These are phyloP conservation scores for Zoysia japonica DNA, from an alignment of 176 grass and related monocot genomes.

Conservation along the genomic window DNA sequence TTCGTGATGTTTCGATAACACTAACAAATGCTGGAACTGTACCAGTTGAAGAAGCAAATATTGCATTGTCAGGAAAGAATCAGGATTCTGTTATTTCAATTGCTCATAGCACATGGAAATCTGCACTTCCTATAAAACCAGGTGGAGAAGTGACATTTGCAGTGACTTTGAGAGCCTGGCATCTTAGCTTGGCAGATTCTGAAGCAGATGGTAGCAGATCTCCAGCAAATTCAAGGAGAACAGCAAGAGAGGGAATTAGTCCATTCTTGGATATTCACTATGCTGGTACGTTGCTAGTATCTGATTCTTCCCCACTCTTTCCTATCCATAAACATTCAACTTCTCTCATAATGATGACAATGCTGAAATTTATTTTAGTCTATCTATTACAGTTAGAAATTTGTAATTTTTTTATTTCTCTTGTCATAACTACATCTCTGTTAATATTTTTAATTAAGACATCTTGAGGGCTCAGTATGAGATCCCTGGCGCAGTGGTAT, in stretches of 20 bases:
- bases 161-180: slow-evolving; percentile 93
- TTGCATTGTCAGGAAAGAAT: slow-evolving; percentile 92
- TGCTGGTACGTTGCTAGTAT: slow-evolving; percentile 66
- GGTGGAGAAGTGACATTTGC: slow-evolving; percentile 90
- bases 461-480: too few relatives aligned
- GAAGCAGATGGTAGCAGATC: slow-evolving; percentile 75
- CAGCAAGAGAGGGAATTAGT: slow-evolving; percentile 80
- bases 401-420: neutral
- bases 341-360: slow-evolving; percentile 7
- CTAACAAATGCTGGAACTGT: slow-evolving; percentile 95
- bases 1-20: slow-evolving; percentile 83
- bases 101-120: slow-evolving; percentile 69
- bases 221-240: slow-evolving; percentile 64
- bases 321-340: slow-evolving; percentile 17
- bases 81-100: slow-evolving; percentile 94
- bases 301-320: slow-evolving; percentile 23
- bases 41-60: slow-evolving; percentile 90
- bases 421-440: neutral
- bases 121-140: slow-evolving; percentile 88
- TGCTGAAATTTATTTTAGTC: neutral
- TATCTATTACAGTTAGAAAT: neutral
- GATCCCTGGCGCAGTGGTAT: too few relatives aligned
- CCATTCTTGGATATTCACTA: slow-evolving; percentile 94
- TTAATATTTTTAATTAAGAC: neutral
- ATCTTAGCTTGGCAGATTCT: slow-evolving; percentile 72